Conservation (phyloP, 108 stramenopile species). For the Aurantiochytrium sp. region DNA sequence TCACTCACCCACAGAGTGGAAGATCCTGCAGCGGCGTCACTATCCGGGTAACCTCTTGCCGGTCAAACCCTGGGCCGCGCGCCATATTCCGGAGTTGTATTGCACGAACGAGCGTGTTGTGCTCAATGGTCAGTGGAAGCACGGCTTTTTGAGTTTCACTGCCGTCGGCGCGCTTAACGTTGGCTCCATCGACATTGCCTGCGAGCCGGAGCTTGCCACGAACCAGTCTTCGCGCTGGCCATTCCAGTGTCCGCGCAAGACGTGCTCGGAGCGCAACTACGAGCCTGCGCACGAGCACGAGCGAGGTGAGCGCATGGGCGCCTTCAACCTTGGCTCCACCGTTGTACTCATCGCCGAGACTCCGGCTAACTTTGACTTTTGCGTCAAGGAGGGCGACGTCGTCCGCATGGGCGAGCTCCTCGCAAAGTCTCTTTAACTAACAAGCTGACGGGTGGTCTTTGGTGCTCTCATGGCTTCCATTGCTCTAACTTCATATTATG, state of each 20-base stretch:
- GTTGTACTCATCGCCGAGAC: slow-evolving; percentile 6
- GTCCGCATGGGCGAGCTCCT: neutral
- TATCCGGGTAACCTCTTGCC: neutral
- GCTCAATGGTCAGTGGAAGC: neutral
- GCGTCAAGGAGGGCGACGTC: neutral
- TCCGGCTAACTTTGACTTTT: neutral
- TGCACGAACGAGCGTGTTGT: slow-evolving; percentile 1
- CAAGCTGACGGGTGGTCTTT: no score
- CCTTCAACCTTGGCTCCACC: slow-evolving; percentile 7
- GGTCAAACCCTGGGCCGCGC: neutral
- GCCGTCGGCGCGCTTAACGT: neutral
- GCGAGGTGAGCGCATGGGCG: slow-evolving; percentile 6
- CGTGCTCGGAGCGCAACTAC: neutral
- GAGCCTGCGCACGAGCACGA: neutral
- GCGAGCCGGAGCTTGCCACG: neutral
- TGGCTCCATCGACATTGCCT: neutral
- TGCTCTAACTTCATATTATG: no score
- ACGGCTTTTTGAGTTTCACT: neutral
- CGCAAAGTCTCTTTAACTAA: neutral
- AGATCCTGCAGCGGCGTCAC: neutral
- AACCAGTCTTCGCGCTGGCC: neutral
- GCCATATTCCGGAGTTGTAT: neutral
- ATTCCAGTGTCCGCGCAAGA: neutral
- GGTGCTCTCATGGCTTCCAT: no score
- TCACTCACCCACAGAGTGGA: neutral